Evolutionary conservation across 2,329 filamentous ascomycete species (phyloP).

Genomic region (Colletotrichum horii): DNA sequence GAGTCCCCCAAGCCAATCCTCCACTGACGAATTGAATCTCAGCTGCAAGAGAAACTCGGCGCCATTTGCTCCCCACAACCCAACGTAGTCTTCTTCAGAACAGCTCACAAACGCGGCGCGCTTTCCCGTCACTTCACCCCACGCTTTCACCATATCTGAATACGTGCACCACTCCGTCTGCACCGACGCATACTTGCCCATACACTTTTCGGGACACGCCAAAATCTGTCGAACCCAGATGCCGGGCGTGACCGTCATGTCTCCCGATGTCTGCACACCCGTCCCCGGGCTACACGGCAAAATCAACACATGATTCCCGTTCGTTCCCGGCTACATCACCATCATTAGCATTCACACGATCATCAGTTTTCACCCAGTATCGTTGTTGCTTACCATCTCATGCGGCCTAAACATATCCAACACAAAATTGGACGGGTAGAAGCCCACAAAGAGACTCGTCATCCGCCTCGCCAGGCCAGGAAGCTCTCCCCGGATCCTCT

Average conservation of each 20-base stretch:
- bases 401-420: background rate
- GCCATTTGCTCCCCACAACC: background rate
- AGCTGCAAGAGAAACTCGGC: background rate
- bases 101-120: background rate
- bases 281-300: background rate
- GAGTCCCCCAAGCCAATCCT: background rate
- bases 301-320: background rate
- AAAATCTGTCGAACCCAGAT: background rate
- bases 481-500: background rate
- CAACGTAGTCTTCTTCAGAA: background rate
- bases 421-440: background rate
- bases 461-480: background rate
- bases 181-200: background rate
- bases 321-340: background rate
- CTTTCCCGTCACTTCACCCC: background rate
- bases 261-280: background rate
- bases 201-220: rapidly evolving
- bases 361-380: rapidly evolving
- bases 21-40: background rate
- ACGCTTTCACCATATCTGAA: background rate
- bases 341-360: background rate
- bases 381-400: background rate
- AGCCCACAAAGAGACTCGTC: background rate
- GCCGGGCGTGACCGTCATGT: background rate
- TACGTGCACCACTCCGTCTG: background rate